Base-by-base conservation (phyloP, 495 filamentous ascomycete species). In the Talaromyces nanjingensis region DNA sequence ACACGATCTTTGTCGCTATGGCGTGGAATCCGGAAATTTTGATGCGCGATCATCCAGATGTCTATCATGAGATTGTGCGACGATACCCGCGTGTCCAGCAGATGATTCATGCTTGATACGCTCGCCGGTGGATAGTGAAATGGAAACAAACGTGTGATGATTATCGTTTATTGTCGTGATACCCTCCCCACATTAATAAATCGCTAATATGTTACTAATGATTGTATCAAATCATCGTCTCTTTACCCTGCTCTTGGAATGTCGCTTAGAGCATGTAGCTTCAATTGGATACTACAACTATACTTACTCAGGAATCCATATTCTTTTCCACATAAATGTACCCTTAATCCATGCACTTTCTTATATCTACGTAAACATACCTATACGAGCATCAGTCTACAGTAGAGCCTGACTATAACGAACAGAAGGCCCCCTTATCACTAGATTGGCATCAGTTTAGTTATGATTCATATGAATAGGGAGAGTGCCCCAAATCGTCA, bases 21-120 rank as follows among this genome's bases (percentile, higher is more conserved):
- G 93, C 91, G 0, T 96, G 91, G 88, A 90, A 96, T 69, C 92
- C 93, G 1, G 86, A 93, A 72, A 89, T 92, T 8, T 74, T 97
- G 79, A 89, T 91, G 70, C 78, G 84, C 22, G 87, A 96, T 60
- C 92, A 96, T 72, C 87, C 87, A 0, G 91, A 92, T 63, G 74
- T 98, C 62, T 97, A 91, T 67, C 72, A 85, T 22, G 77, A 81
- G 64, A 88, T 97, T 82, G 80, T 96, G 3, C 68, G 76, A 59
- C 84, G 96, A 37, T 97, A 96, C 74, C 92, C 92, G 11, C 84
- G 89, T 58, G 89, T 96, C 9, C 91, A 96, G 76, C 78, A 87
- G 70, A 83, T 84, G 25, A 83, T 89, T 54, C 86, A 87, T 72
- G 83, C 81, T 8, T 87, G 64, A 74, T 34, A 27, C 45, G 14